phyloP scores from a whole-genome alignment of 257 asterid species.

The Solanum habrochaites region DNA sequence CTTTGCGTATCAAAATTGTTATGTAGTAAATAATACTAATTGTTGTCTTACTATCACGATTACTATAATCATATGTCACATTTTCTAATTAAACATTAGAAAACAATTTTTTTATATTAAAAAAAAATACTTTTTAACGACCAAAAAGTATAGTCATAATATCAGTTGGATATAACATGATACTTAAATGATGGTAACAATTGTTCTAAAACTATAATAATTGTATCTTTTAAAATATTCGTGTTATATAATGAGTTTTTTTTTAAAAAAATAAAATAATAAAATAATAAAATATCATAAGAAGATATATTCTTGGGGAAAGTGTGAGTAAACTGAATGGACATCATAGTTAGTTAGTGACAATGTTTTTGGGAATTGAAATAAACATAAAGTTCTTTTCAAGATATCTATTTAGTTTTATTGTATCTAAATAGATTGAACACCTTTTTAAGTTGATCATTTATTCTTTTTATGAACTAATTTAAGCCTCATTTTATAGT shows the following conservation, averaged over 20 bases:
- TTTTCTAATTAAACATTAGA: neutral
- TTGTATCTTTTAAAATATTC: neutral
- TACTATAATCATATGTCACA: neutral
- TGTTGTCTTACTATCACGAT: neutral
- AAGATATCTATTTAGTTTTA: neutral
- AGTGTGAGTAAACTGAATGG: neutral
- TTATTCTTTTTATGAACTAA: neutral
- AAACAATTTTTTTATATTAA: too few relatives aligned
- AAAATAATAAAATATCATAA: neutral
- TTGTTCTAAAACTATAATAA: neutral
- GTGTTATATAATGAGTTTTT: neutral
- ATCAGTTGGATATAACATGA: neutral
- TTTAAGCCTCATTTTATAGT: neutral
- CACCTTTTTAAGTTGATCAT: neutral
- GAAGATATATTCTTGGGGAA: neutral
- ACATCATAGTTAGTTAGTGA: neutral
- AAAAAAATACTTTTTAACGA: neutral
- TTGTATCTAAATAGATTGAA: neutral
- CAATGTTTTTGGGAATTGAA: neutral
- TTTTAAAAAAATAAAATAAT: neutral
- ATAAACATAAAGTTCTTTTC: neutral
- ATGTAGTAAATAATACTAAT: too few relatives aligned
- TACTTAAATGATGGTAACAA: neutral
- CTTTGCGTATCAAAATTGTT: too few relatives aligned
- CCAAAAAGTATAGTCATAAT: neutral